Evolutionary conservation across 2,329 filamentous ascomycete species (phyloP).

Genomic region (Ceratocystis variospora): DNA sequence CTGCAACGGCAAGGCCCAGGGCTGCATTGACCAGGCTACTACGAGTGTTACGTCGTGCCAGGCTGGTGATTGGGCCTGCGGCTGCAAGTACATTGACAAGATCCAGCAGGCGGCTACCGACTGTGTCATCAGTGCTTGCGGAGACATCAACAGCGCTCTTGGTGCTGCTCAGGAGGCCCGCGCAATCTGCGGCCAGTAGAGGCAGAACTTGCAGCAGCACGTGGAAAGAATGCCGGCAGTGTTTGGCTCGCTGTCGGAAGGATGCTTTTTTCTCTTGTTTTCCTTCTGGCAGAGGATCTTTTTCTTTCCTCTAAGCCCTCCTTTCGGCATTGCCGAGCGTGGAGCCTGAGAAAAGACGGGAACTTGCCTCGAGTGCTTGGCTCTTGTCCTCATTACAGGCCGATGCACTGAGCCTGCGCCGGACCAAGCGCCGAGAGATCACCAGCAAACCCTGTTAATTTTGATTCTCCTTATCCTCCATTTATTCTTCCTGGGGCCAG

Average conservation of each 20-base stretch:
- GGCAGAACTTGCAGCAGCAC: not conserved
- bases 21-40: constrained; percentile 11
- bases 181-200: not conserved
- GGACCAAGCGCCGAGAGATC: not conserved
- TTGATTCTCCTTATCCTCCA: not conserved
- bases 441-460: not conserved
- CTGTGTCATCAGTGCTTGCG: constrained; percentile 5
- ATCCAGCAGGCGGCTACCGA: constrained; percentile 8
- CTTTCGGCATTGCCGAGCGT: not conserved
- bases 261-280: not conserved
- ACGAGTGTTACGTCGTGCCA: not conserved
- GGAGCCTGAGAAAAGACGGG: not conserved
- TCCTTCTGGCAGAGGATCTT: not conserved
- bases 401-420: not conserved
- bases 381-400: not conserved
- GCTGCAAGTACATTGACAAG: constrained; percentile 5
- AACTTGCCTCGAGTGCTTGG: not conserved
- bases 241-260: not conserved
- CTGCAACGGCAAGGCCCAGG: constrained; percentile 9
- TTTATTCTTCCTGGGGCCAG: too few species aligned
- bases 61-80: constrained; percentile 9
- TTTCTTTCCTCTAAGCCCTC: not conserved
- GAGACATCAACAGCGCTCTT: not conserved
- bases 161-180: constrained; percentile 5
- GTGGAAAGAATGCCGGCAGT: not conserved